phyloP scores from a whole-genome alignment of 495 filamentous ascomycete species.

The Aspergillus mulundensis region DNA sequence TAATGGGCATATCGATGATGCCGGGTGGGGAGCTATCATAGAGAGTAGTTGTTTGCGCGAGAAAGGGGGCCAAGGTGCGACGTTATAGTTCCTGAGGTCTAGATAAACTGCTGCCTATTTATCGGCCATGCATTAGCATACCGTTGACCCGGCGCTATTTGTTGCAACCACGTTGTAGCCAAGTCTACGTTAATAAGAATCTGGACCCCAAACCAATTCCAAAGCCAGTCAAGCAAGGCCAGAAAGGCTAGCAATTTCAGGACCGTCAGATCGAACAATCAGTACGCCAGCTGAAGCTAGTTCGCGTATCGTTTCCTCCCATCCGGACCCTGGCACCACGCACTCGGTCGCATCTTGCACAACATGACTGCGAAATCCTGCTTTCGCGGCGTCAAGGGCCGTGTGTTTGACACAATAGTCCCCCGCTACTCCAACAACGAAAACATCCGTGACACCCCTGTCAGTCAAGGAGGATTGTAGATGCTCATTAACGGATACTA shows the following conservation, averaged over 20 bases:
- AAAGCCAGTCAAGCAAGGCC: constrained; percentile 23
- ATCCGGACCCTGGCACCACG: constrained; percentile 54
- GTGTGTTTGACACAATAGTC: constrained; percentile 87
- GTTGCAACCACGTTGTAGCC: not conserved
- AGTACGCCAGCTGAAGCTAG: constrained; percentile 51
- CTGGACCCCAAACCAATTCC: no score
- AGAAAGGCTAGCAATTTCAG: constrained; percentile 42
- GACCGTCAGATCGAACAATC: constrained; percentile 46
- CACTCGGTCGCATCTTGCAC: constrained; percentile 73
- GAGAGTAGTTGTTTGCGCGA: not conserved
- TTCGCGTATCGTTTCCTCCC: constrained; percentile 54
- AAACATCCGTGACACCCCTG: constrained; percentile 67
- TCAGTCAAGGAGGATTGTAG: constrained; percentile 54
- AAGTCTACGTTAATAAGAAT: not conserved
- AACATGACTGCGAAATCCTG: constrained; percentile 74
- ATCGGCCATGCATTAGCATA: constrained; percentile 12
- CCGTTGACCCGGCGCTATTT: constrained; percentile 3
- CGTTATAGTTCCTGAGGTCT: not conserved
- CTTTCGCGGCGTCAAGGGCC: constrained; percentile 68
- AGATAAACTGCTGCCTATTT: not conserved
- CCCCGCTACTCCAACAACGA: constrained; percentile 76
- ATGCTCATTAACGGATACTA: constrained; percentile 49
- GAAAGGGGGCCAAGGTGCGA: not conserved
- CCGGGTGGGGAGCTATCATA: not conserved
- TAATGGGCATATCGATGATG: not conserved